Conservation (phyloP, 768 basidiomycete species). For the Leccinum variicolor region DNA sequence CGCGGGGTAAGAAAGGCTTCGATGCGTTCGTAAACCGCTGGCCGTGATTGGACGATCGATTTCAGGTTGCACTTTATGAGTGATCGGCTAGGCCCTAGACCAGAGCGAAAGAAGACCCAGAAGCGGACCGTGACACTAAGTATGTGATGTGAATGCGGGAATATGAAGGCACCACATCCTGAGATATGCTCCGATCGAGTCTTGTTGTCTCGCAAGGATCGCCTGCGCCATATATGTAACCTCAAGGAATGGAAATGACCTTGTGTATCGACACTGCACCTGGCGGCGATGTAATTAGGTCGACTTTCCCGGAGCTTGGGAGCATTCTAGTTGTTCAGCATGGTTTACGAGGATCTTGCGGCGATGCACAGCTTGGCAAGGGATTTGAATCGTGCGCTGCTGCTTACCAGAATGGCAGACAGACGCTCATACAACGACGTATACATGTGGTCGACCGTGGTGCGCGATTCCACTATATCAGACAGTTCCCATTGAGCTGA, state of each 20-base stretch:
- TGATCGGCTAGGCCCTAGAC: not conserved
- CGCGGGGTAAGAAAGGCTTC: not conserved
- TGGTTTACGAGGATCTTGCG: not conserved
- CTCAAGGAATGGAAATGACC: not conserved
- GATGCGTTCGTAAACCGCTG: not conserved
- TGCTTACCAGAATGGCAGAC: not conserved
- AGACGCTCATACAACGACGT: not conserved
- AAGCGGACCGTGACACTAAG: not conserved
- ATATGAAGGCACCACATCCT: not conserved
- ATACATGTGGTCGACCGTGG: not conserved
- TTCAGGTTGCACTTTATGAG: not conserved
- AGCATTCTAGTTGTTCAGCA: not conserved
- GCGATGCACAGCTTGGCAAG: not conserved
- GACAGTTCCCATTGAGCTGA: not conserved
- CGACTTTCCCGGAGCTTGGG: not conserved
- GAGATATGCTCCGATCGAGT: not conserved
- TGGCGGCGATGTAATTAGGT: not conserved
- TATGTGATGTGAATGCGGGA: not conserved
- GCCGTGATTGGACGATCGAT: not conserved
- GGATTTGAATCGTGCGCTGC: not conserved
- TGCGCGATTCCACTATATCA: not conserved
- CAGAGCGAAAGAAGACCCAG: not conserved
- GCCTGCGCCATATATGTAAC: not conserved
- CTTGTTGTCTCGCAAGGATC: not conserved
- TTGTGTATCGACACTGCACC: not conserved